Evolutionary conservation across 2,329 filamentous ascomycete species (phyloP), one percentile per base, ranked within the genome.

Genomic region (Huntiella decipiens): DNA sequence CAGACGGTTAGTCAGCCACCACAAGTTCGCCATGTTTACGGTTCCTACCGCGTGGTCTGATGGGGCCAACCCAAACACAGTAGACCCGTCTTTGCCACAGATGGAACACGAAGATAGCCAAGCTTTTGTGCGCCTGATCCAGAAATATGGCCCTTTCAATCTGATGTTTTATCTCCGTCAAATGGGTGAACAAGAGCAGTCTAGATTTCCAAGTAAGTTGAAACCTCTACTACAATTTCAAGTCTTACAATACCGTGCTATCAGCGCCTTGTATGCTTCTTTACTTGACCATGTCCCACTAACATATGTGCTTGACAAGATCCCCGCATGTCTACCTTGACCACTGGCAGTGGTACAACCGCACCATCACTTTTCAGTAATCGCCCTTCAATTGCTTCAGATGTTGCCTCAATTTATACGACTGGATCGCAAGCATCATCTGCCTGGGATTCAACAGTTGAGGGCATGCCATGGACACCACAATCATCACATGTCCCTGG

Each of bases 331-430:
- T 65, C 63, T 3, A 60, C 58, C 10, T 59, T 56, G 15, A 64
- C 62, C 10, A 53, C 64, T 15, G 56, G 63, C 49, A 65, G 62
- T 55, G 62, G 57, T 50, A 46, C 51, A 12, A 63, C 59, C 51
- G 22, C 22, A 28, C 62, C 60, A 5, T 61, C 63, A 4, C 64
- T 63, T 5, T 53, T 65, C 44, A 60, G 58, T 13, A 66, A 61
- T 61, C 63, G 61, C 46, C 60, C 56, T 44, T 65, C 63, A 5
- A 61, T 63, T 43, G 57, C 56, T n/a, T 65, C 61, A 6, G 56
- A 62, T 36, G 48, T 45, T n/a, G 44, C 48, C 13, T 47, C 48
- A 31, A 38, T 47, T 13, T 50, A 50, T 33, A 47, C 48, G 7
- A 45, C 44, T 8, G 45, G 31, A 17, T 45, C 45, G 4, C 45